Conservation (phyloP, 148 eudicot species). For the Diospyros kaki region DNA sequence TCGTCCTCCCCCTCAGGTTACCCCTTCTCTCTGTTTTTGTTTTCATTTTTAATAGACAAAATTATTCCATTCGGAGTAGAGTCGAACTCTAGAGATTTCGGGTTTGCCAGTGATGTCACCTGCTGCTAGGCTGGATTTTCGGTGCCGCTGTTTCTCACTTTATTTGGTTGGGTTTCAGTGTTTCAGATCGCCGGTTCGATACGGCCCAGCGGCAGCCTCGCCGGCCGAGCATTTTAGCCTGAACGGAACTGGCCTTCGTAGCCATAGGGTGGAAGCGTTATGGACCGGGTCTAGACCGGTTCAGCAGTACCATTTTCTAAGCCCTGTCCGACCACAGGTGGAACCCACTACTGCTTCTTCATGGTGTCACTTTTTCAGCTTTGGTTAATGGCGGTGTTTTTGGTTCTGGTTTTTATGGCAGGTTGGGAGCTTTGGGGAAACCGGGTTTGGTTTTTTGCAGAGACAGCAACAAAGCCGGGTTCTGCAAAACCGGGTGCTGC, state of each 20-base stretch:
- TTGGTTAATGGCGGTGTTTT: neutral
- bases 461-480: slow-evolving; percentile 4
- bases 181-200: neutral
- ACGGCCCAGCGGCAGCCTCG: neutral
- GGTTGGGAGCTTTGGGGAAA: slow-evolving; percentile 11
- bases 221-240: neutral
- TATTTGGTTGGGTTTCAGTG: neutral
- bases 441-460: neutral
- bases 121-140: neutral
- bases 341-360: no score
- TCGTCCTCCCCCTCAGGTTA: neutral
- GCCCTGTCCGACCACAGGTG: slow-evolving; percentile 15
- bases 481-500: neutral
- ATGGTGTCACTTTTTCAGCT: neutral
- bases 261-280: neutral
- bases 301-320: neutral
- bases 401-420: neutral
- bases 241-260: neutral
- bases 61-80: no score
- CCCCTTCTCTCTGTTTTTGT: no score
- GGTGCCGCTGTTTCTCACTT: neutral
- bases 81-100: neutral
- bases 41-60: no score
- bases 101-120: neutral
- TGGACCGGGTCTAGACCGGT: slow-evolving; percentile 1